phyloP scores from a whole-genome alignment of 139 green algal genomes.

The Parachlorella kessleri region DNA sequence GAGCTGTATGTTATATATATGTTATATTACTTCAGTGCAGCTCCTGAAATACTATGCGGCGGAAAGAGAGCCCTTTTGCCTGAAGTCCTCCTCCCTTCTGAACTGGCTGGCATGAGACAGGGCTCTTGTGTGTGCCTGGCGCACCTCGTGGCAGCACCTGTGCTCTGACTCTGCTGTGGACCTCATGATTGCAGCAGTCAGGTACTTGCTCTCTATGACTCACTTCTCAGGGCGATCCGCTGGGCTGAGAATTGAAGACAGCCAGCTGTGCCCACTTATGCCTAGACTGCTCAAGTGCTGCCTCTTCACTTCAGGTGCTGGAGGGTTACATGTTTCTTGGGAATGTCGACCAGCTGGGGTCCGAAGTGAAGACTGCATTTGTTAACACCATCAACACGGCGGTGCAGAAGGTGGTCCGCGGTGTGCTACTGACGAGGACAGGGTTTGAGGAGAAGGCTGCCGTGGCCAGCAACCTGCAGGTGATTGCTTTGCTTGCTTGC shows the following conservation, averaged over 20 bases:
- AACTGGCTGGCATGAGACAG: background rate
- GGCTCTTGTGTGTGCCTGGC: too few relatives aligned
- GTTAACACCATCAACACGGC: conserved; percentile 27
- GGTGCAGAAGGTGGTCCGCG: conserved; percentile 36
- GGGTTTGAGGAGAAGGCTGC: conserved; percentile 38
- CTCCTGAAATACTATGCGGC: too few relatives aligned
- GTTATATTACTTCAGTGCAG: background rate
- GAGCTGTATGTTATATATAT: background rate
- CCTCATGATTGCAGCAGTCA: too few relatives aligned
- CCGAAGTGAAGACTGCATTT: conserved; percentile 41
- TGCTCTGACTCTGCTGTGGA: too few relatives aligned
- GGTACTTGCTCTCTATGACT: too few relatives aligned
- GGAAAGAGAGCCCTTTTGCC: too few relatives aligned
- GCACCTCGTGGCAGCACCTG: too few relatives aligned
- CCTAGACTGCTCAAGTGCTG: too few relatives aligned
- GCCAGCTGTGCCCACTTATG: too few relatives aligned
- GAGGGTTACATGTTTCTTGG: conserved; percentile 52
- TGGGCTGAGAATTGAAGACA: too few relatives aligned
- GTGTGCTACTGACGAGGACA: conserved; percentile 37
- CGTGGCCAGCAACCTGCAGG: conserved; percentile 15
- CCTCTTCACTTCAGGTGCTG: conserved; percentile 30
- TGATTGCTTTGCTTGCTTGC: conserved; percentile 34
- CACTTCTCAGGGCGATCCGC: too few relatives aligned
- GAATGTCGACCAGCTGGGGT: conserved; percentile 34
- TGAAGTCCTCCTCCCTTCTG: background rate